These are phyloP conservation scores for Francoa sonchifolia DNA, from an alignment of 441 rosid species.

Conservation along the genomic window DNA sequence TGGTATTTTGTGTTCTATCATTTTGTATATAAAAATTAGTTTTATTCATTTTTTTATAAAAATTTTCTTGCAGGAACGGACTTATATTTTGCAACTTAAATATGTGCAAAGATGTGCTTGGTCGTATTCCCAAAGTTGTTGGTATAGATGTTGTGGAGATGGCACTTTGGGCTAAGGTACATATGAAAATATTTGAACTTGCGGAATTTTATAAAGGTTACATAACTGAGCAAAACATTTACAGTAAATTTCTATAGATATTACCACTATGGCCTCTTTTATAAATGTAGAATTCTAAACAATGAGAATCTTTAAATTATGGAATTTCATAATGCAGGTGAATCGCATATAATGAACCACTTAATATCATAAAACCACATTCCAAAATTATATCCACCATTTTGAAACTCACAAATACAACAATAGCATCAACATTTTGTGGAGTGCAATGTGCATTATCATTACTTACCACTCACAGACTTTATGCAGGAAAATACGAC, in stretches of 20 bases:
- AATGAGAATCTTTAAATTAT: too few relatives aligned
- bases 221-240: too few relatives aligned
- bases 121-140: slow-evolving; percentile 87
- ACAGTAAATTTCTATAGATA: not conserved
- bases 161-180: slow-evolving; percentile 99
- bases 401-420: too few relatives aligned
- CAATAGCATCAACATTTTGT: too few relatives aligned
- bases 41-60: not conserved
- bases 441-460: too few relatives aligned
- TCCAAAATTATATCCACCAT: too few relatives aligned
- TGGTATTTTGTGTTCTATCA: slow-evolving; percentile 3
- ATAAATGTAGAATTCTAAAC: too few relatives aligned
- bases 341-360: too few relatives aligned
- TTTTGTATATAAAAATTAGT: not conserved
- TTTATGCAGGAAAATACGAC: slow-evolving; percentile 72
- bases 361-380: too few relatives aligned
- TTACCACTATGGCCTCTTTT: too few relatives aligned
- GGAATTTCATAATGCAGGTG: too few relatives aligned
- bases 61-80: slow-evolving; percentile 53
- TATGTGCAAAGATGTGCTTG: slow-evolving; percentile 77
- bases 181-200: slow-evolving; percentile 11
- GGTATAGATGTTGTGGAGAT: slow-evolving; percentile 97
- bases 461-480: slow-evolving; percentile 10
- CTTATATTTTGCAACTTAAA: slow-evolving; percentile 71
- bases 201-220: slow-evolving; percentile 7